These are phyloP conservation scores for Collybiopsis confluens DNA, from an alignment of 768 basidiomycete species.

Conservation along the genomic window DNA sequence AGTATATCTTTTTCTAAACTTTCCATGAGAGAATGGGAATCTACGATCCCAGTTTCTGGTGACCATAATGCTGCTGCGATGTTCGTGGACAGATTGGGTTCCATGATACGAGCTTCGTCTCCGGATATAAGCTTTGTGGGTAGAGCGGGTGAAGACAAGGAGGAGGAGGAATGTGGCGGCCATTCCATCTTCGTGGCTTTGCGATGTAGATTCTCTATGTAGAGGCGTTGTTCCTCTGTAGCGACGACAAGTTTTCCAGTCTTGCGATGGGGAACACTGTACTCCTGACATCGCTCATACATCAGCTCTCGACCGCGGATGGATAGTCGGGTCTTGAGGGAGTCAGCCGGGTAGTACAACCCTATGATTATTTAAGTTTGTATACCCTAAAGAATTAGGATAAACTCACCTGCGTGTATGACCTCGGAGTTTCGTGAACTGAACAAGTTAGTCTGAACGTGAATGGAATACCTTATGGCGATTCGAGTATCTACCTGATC, in stretches of 20 bases:
- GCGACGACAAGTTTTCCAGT: constrained; percentile 92
- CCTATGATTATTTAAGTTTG: constrained; percentile 36
- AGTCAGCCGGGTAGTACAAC: constrained; percentile 77
- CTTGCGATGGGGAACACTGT: constrained; percentile 65
- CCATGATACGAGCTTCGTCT: constrained; percentile 63
- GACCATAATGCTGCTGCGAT: constrained; percentile 77
- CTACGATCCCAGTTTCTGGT: constrained; percentile 86
- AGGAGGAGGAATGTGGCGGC: constrained; percentile 36
- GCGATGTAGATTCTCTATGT: constrained; percentile 64
- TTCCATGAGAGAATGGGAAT: constrained; percentile 81
- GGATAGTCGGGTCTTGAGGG: constrained; percentile 83
- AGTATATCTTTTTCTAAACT: constrained; percentile 78
- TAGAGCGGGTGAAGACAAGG: constrained; percentile 32
- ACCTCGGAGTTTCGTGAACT: constrained; percentile 96
- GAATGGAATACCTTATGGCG: neutral
- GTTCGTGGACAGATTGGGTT: constrained; percentile 74
- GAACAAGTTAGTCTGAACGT: neutral
- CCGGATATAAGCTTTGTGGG: constrained; percentile 68
- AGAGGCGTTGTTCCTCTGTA: constrained; percentile 55
- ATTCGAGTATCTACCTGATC: constrained; percentile 54
- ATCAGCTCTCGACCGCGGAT: constrained; percentile 81
- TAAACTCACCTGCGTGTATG: constrained; percentile 71
- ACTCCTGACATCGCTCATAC: constrained; percentile 65
- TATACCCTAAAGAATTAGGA: neutral
- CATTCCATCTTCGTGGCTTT: constrained; percentile 55